A percentile compares a stretch with the other conserved stretches of the same genome.
phyloP scores from a whole-genome alignment of 2,329 filamentous ascomycete species.

The Clonostachys solani region DNA sequence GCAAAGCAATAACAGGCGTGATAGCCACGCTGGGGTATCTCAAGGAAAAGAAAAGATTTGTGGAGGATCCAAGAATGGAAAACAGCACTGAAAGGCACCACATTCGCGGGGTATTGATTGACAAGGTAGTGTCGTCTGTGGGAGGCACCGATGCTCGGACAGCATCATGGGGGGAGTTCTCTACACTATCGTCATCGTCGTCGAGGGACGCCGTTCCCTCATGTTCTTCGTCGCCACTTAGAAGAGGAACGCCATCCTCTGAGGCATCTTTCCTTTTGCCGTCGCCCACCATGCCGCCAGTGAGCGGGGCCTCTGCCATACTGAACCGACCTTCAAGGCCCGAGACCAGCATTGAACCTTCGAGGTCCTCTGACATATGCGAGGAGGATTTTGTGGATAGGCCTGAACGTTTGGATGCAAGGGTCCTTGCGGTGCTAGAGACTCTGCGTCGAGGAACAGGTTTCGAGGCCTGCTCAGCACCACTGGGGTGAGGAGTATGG shows the following conservation, averaged over 20 bases:
- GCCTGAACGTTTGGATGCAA: slow-evolving; percentile 22
- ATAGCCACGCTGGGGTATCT: slow-evolving; percentile 89
- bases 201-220: slow-evolving; percentile 2
- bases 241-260: slow-evolving; percentile 23
- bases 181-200: slow-evolving; percentile 27
- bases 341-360: slow-evolving; percentile 44
- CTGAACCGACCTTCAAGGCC: slow-evolving; percentile 51
- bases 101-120: slow-evolving; percentile 85
- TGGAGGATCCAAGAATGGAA: slow-evolving; percentile 75
- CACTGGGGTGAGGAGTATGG: too few relatives aligned
- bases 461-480: too few relatives aligned
- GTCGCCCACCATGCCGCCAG: slow-evolving; percentile 38
- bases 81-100: slow-evolving; percentile 79
- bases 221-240: slow-evolving; percentile 20
- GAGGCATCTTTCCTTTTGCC: slow-evolving; percentile 32
- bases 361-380: slow-evolving; percentile 42
- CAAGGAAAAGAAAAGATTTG: slow-evolving; percentile 84
- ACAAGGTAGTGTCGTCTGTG: slow-evolving; percentile 71
- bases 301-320: slow-evolving; percentile 40
- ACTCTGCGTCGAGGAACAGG: slow-evolving; percentile 20
- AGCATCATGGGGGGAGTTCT: slow-evolving; percentile 74
- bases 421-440: slow-evolving; percentile 23
- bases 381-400: slow-evolving; percentile 24
- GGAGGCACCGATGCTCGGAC: slow-evolving; percentile 77
- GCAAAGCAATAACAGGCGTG: slow-evolving; percentile 80